phyloP scores from a whole-genome alignment of 1,284 basidiomycete genomes.

The Apiotrichum porosum region DNA sequence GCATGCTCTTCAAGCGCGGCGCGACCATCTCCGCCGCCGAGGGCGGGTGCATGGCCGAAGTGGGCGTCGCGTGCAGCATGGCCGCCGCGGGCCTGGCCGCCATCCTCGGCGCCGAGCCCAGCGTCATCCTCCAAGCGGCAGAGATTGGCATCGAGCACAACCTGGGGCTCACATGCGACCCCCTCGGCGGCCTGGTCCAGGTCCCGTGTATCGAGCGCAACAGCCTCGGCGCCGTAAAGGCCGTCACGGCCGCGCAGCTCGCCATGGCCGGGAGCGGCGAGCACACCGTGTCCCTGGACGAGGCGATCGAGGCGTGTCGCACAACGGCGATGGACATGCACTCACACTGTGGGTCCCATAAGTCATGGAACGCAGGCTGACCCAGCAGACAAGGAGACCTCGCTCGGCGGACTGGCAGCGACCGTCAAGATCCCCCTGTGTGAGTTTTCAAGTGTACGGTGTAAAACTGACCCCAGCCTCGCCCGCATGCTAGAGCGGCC shows the following conservation, averaged over 20 bases:
- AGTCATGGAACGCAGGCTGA: not conserved
- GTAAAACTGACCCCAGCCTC: slow-evolving; percentile 15
- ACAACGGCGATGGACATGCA: slow-evolving; percentile 67
- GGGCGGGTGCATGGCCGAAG: slow-evolving; percentile 59
- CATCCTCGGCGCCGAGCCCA: slow-evolving; percentile 71
- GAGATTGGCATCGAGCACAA: slow-evolving; percentile 89
- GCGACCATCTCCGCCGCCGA: slow-evolving; percentile 95
- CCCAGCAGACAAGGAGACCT: slow-evolving; percentile 69
- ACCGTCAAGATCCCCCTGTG: slow-evolving; percentile 68
- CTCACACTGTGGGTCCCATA: slow-evolving; percentile 34
- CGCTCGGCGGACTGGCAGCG: slow-evolving; percentile 57
- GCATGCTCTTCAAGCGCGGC: slow-evolving; percentile 96
- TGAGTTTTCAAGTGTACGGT: slow-evolving; percentile 11
- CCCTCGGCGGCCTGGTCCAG: slow-evolving; percentile 76
- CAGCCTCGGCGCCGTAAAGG: slow-evolving; percentile 64
- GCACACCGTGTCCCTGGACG: slow-evolving; percentile 59
- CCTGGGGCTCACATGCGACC: slow-evolving; percentile 84
- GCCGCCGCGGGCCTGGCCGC: slow-evolving; percentile 82
- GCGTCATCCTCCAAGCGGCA: slow-evolving; percentile 65
- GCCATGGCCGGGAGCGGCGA: slow-evolving; percentile 85
- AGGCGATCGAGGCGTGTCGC: slow-evolving; percentile 94
- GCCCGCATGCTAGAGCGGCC: slow-evolving; percentile 17
- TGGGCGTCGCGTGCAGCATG: slow-evolving; percentile 47
- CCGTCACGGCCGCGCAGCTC: slow-evolving; percentile 85
- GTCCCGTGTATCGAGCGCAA: slow-evolving; percentile 80